Base-by-base conservation (phyloP, 768 basidiomycete genomes). In the Tricholoma bakamatsutake region DNA sequence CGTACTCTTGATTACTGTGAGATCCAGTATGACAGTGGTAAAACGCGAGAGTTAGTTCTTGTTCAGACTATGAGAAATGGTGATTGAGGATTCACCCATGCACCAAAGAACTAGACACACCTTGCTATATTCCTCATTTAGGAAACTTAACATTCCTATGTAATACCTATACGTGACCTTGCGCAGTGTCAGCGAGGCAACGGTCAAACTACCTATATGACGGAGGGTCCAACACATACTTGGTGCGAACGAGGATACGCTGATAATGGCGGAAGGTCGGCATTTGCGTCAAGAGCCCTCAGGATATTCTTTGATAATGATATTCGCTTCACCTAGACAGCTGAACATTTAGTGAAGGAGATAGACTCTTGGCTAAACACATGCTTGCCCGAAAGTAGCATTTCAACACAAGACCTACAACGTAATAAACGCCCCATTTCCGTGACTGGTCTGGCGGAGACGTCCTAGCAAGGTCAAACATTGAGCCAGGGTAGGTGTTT, bases 141-240 rank as follows among this genome's bases (percentile, higher is more conserved):
- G 70, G 72, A 98, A 98, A 65, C 84, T 87, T 58, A 98, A 78
- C 85, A 98, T 91, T 59, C 96, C 97, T 48, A 97, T 72, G 67
- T 98, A 98, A 76, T 96, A 99, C 58, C 85, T 79, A 72, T 90
- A 97, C 21, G 95, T 95, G 50, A 97, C 93, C 89, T 93, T 73
- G 42, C 57, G 57, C 60, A 57, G 55, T 48, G 42, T 65, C 47
- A 66, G 63, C 21, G 27, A 48, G 33, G 6, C 15, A 30, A 51
- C 53, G 9, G 27, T 54, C 24, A 5, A 15, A 21, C 42, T 15
- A 37, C 15, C 24, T 33, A 45, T 11, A 17, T 48, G 9, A 47
- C 13, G 50, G 50, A 37, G 33, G 24, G 46, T 15, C 17, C 49
- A 5, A n/a, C 30, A 57, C 65, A 57, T 67, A 91, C 90, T 73